Conservation (phyloP, 208 protist genomes). For the Endotrypanum monterogeii region DNA sequence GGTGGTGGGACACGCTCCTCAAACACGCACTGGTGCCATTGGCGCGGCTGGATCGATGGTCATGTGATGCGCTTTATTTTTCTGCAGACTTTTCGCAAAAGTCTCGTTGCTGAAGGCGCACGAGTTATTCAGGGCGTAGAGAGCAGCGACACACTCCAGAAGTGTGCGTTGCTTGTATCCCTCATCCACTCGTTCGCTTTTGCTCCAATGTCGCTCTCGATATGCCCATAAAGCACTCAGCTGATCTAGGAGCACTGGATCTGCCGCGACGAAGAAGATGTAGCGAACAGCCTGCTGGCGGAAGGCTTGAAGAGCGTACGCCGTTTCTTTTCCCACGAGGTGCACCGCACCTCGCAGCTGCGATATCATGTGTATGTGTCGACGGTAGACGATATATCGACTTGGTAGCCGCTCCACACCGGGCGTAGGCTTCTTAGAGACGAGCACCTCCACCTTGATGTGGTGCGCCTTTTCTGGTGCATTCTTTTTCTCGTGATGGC, state of each 20-base stretch:
- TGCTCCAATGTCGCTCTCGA: slow-evolving; percentile 36
- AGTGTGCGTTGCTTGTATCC: slow-evolving; percentile 28
- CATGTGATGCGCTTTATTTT: slow-evolving; percentile 30
- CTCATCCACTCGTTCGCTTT: slow-evolving; percentile 33
- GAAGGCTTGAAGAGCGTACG: slow-evolving; percentile 42
- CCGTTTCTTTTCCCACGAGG: slow-evolving; percentile 29
- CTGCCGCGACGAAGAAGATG: slow-evolving; percentile 52
- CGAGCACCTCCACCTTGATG: slow-evolving; percentile 39
- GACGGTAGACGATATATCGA: slow-evolving; percentile 46
- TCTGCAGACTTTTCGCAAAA: slow-evolving; percentile 41
- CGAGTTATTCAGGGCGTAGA: slow-evolving; percentile 65
- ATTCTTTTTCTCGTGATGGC: slow-evolving; percentile 25
- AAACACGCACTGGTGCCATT: slow-evolving; percentile 38
- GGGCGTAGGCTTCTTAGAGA: slow-evolving; percentile 19
- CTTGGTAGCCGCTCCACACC: slow-evolving; percentile 35
- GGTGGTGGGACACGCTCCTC: too few species aligned
- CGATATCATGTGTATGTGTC: slow-evolving; percentile 56
- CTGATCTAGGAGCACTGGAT: slow-evolving; percentile 60
- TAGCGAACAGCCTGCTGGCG: slow-evolving; percentile 59
- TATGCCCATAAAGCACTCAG: slow-evolving; percentile 48
- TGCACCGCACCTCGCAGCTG: slow-evolving; percentile 54
- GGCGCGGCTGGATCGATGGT: slow-evolving; percentile 33
- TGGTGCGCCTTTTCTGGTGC: slow-evolving; percentile 26
- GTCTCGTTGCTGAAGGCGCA: slow-evolving; percentile 28
- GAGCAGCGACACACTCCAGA: slow-evolving; percentile 36